Base-by-base conservation (phyloP, 2,329 filamentous ascomycete genomes). In the Apiospora malaysiana region DNA sequence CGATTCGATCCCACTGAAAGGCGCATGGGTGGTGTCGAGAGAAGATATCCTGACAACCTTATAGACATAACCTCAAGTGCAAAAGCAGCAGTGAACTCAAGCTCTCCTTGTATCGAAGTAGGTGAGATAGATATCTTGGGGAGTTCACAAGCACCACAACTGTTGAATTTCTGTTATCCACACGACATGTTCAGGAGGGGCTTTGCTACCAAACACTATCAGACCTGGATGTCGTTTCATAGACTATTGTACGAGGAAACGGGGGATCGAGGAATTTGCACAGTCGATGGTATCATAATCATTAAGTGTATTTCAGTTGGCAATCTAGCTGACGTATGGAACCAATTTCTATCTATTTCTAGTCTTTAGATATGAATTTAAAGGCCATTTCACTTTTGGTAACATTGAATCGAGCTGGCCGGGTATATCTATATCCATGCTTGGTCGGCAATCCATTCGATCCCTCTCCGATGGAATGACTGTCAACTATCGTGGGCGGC, bases 341-440 rank as follows among this genome's bases (percentile, higher is more conserved):
- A 37, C 32, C 56, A 21, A 23, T 14, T 40, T 21, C 27, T n/a
- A 21, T 32, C 56, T 40, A 63, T 40, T 8, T 18, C n/a, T 10
- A 63, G 56, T 21, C 10, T 40, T 23, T 6, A 63, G n/a, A 40
- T 18, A 56, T 40, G 32, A 7, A 16, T 23, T 40, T 8, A 14
- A 8, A n/a, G 9, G 32, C 32, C 32, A n/a, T 40, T 40, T 63
- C 40, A 10, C 56, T 14, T 63, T 18, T n/a, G 32, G 32, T 40
- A 40, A 40, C 18, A 63, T 40, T 40, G 9, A 27, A 37, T 37
- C 32, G 10, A 40, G 56, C 18, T 40, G 56, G 56, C 32, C 56
- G 56, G 56, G 56, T 63, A 63, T 63, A 63, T 63, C 32, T 63
- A 40, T 63, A 23, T 63, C 32, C 40, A 40, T 63, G 8, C 21